Base-by-base conservation (phyloP, 2,329 filamentous ascomycete species). In the Talaromyces islandicus region DNA sequence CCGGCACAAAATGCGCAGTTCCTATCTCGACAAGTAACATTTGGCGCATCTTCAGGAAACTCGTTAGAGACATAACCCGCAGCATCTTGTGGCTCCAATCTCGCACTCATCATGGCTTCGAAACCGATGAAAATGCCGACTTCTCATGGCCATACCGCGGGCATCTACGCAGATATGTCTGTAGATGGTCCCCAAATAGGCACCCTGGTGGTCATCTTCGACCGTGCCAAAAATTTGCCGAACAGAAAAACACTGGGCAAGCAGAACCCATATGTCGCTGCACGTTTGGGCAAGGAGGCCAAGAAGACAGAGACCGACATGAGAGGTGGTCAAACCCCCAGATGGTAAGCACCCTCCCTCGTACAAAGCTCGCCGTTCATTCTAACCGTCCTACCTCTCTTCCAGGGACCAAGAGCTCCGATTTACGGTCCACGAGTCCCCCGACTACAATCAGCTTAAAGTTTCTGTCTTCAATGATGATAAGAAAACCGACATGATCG, bases 171-270 rank as follows among this genome's bases (percentile, higher is more conserved):
- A 55, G 92, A 97, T 77, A 92, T 96, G 88, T 90, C 88, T 21
- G 85, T 96, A 60, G 93, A 97, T 73, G 94, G 94, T 1, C 93
- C 94, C 3, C 83, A 90, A 62, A 97, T 99, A 70, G 94, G 94
- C 66, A 97, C 92, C 1, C 81, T 99, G 67, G 91, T 99, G 53
- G 84, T 92, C 60, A 88, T 99, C 69, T 86, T 97, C 70, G 94
- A 99, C 78, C 85, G 92, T 67, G 94, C 92, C 57, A 97, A 96
- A 84, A 99, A 99, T 74, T 79, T 99, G 67, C 94, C 94, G 56
- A 99, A 99, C 77, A 81, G 92, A 67, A 96, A 96, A 80, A 94
- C 92, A 6, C 97, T 99, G 81, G 94, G 94, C 59, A 99, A 99
- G 78, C 94, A 99, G 78, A 92, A 97, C 73, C 93, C 94, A 0